A percentile compares a stretch with the other conserved stretches of the same genome.
These are phyloP conservation scores for Claviceps sp. DNA, from an alignment of 2,329 filamentous ascomycete genomes.

Conservation along the genomic window DNA sequence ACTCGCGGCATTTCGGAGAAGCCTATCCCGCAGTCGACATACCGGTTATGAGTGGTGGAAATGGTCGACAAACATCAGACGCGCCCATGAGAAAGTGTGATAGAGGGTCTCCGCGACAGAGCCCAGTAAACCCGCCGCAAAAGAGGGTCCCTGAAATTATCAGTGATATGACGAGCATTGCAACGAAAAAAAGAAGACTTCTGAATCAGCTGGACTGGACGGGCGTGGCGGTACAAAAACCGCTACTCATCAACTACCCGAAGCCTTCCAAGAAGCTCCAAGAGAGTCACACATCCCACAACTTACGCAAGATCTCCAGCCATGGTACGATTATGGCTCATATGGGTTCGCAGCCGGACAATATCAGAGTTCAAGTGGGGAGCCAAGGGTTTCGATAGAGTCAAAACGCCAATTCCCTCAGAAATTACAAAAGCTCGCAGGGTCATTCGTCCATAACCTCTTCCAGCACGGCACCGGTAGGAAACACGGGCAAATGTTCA, in stretches of 20 bases:
- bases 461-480: not conserved
- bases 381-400: constrained; percentile 18
- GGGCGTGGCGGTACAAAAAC: constrained; percentile 19
- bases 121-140: not conserved
- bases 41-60: constrained; percentile 1
- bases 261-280: constrained; percentile 6
- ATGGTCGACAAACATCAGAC: not conserved
- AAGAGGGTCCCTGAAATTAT: not conserved
- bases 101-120: not conserved
- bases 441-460: not conserved
- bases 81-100: not conserved
- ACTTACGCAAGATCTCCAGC: not conserved
- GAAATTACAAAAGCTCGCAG: not conserved
- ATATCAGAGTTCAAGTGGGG: constrained; percentile 17
- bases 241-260: constrained; percentile 12
- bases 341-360: not conserved
- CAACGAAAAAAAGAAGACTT: constrained; percentile 14
- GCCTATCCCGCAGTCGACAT: no score
- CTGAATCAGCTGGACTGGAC: constrained; percentile 18
- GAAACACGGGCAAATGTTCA: not conserved
- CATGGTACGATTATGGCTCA: not conserved
- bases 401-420: constrained; percentile 7
- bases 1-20: not conserved
- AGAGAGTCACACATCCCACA: not conserved
- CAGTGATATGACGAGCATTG: constrained; percentile 5